phyloP scores from a whole-genome alignment of 73 alveolate species.

The Effrenium voratum region DNA sequence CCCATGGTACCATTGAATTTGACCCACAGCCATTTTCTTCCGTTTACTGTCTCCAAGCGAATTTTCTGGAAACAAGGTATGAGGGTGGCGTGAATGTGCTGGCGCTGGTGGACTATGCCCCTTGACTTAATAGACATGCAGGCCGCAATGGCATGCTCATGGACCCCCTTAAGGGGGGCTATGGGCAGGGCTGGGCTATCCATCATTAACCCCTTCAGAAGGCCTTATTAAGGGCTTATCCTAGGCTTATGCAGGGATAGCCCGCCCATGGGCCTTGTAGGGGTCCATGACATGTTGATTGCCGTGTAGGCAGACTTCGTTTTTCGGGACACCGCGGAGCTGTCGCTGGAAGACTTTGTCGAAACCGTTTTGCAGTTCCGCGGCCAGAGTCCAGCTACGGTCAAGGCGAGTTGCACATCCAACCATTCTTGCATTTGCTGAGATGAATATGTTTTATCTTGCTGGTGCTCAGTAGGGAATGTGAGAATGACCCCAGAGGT shows the following conservation, averaged over 20 bases:
- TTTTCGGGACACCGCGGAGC: constrained; percentile 70
- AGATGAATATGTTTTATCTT: too few species aligned
- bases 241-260: too few species aligned
- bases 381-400: constrained; percentile 74
- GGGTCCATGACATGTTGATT: too few species aligned
- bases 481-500: too few species aligned
- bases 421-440: too few species aligned
- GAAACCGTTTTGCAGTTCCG: constrained; percentile 93
- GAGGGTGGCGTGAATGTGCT: constrained; percentile 91
- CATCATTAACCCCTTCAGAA: too few species aligned
- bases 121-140: background rate
- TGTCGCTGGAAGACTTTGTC: constrained; percentile 63
- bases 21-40: too few species aligned
- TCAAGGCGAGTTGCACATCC: constrained; percentile 81
- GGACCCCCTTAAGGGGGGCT: background rate
- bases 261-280: too few species aligned
- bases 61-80: background rate
- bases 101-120: constrained; percentile 82
- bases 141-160: background rate
- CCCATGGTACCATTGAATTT: too few species aligned
- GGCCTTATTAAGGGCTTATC: too few species aligned
- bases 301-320: constrained; percentile 58
- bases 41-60: background rate
- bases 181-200: too few species aligned
- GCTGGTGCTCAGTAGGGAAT: too few species aligned